Evolutionary conservation across 1,284 basidiomycete genomes (phyloP), one percentile per base, ranked within the genome.

Genomic region (Trichosporon asahii): DNA sequence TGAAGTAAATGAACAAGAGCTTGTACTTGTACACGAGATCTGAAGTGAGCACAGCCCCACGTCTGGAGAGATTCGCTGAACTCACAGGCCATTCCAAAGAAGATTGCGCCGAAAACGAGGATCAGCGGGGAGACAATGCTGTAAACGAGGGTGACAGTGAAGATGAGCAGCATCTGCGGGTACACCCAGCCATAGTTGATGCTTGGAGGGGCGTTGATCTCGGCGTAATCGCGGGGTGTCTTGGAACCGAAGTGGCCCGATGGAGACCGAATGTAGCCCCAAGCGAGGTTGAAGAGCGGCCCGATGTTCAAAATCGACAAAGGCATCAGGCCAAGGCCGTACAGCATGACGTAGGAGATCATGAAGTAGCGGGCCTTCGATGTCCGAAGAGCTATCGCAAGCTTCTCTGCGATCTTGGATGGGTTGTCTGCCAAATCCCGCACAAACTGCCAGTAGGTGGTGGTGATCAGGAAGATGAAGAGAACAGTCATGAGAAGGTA

Each of bases 21-120:
- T 98, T 96, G 85, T 98, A 98, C 86, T 99, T 99, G 88, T 96
- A 98, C 3, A 98, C 94, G 4, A 97, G 86, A 78, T 95, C 82
- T 83, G 68, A 6, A 1, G 69, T 66, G 53, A 68, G 53, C 31
- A n/a, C 11, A 37, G 40, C 9, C n/a, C n/a, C n/a, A n/a, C n/a
- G n/a, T n/a, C n/a, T n/a, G 5, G 3, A 3, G 12, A 27, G 0
- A 64, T 25, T 2, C 0, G 7, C 5, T 11, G 3, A 44, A 77
- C 79, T 80, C 69, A 84, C 83, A 99, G 2, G 89, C 93, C 66
- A 93, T 86, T 11, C 94, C 95, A 79, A 99, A 99, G 84, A 99
- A 99, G 49, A 96, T 85, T 0, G 95, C 91, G 9, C 95, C 94
- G 77, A 99, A 99, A 25, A 97, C 88, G 67, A 97, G 87, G 77